phyloP scores from a whole-genome alignment of 192 early-diverging fungal genomes.

The Haplosporangium gracile region DNA sequence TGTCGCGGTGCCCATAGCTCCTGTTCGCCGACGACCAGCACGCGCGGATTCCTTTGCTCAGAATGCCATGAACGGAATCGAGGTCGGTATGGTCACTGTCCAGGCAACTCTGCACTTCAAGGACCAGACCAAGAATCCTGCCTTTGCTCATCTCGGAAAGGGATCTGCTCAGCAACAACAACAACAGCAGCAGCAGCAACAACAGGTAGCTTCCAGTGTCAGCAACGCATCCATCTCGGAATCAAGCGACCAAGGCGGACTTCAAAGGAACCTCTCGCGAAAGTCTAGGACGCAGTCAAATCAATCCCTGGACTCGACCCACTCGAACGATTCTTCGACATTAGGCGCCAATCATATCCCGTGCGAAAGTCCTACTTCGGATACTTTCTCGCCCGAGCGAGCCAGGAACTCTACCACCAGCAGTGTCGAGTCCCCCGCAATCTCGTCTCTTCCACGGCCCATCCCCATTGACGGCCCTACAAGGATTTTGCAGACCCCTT shows the following conservation, averaged over 20 bases:
- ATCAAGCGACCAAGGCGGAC: background rate
- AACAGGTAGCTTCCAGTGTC: background rate
- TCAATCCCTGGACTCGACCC: slow-evolving; percentile 14
- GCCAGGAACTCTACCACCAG: background rate
- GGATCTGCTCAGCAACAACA: background rate
- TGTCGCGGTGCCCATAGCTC: background rate
- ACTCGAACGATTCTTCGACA: slow-evolving; percentile 15
- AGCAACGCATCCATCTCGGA: background rate
- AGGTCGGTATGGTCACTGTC: slow-evolving; percentile 48
- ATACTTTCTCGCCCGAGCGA: background rate
- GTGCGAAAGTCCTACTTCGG: background rate
- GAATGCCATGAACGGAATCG: slow-evolving; percentile 43
- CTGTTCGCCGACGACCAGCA: slow-evolving; percentile 17
- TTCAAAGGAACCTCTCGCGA: background rate
- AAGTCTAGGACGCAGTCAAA: slow-evolving; percentile 17
- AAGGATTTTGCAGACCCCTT: slow-evolving; percentile 27
- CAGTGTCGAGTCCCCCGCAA: background rate
- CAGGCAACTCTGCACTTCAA: slow-evolving; percentile 44
- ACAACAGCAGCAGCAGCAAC: background rate
- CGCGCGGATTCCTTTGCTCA: slow-evolving; percentile 43
- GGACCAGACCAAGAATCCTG: slow-evolving; percentile 41
- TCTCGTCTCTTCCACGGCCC: slow-evolving; percentile 2
- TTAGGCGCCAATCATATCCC: slow-evolving; percentile 6
- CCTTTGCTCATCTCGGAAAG: slow-evolving; percentile 43
- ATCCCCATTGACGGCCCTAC: background rate